These are phyloP conservation scores for Cytospora leucostoma DNA, from an alignment of 2,329 filamentous ascomycete species.

Conservation along the genomic window DNA sequence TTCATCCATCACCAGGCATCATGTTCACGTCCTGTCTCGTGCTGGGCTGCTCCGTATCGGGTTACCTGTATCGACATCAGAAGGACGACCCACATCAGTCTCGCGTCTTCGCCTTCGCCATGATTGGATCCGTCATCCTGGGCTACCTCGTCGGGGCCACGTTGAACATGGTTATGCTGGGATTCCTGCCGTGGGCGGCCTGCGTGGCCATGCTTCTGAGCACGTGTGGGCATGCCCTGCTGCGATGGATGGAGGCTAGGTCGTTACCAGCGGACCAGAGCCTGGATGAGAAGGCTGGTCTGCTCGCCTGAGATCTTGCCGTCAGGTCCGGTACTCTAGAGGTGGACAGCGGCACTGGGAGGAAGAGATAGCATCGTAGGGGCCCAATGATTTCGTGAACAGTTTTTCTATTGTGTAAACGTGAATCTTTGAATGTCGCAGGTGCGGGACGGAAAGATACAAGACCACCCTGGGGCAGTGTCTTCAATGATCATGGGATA, in stretches of 20 bases:
- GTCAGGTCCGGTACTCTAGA: not conserved
- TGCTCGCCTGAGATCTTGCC: not conserved
- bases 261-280: not conserved
- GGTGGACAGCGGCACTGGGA: not conserved
- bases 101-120: slow-evolving; percentile 35
- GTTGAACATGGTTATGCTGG: slow-evolving; percentile 39
- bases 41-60: slow-evolving; percentile 41
- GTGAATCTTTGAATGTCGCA: too few relatives aligned
- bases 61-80: slow-evolving; percentile 39
- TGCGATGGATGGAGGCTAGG: not conserved
- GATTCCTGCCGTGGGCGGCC: slow-evolving; percentile 39
- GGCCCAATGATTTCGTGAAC: not conserved
- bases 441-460: too few relatives aligned
- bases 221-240: slow-evolving; percentile 32
- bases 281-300: not conserved
- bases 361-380: not conserved
- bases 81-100: slow-evolving; percentile 36
- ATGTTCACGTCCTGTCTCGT: slow-evolving; percentile 39
- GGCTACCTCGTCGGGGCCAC: slow-evolving; percentile 33
- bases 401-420: too few relatives aligned
- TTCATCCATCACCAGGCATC: slow-evolving; percentile 37
- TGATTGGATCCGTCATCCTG: slow-evolving; percentile 31
- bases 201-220: slow-evolving; percentile 41
- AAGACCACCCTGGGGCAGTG: too few relatives aligned
- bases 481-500: too few relatives aligned